phyloP scores from a whole-genome alignment of 192 early-diverging fungal species.

The Linnemannia elongata region DNA sequence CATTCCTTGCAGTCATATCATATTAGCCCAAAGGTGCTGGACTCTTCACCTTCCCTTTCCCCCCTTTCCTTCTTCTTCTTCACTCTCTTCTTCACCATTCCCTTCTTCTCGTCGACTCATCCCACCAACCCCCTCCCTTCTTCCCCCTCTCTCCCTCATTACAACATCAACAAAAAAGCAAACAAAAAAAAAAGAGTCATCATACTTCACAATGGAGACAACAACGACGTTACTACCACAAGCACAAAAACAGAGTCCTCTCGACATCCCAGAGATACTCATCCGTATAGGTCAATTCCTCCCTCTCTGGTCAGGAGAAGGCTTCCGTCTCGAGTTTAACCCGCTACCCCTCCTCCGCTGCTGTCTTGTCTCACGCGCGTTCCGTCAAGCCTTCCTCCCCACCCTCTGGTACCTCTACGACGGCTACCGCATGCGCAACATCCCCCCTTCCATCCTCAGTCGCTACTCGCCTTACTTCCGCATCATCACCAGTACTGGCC shows the following conservation, averaged over 20 bases:
- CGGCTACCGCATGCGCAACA: slow-evolving; percentile 35
- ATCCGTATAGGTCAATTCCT: slow-evolving; percentile 39
- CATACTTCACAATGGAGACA: slow-evolving; percentile 1
- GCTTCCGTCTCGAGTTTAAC: slow-evolving; percentile 25
- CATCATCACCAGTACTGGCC: slow-evolving; percentile 40
- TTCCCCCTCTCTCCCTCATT: background rate
- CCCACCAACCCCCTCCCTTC: background rate
- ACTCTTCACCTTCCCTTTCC: background rate
- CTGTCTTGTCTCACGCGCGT: slow-evolving; percentile 21
- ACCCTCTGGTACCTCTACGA: slow-evolving; percentile 44
- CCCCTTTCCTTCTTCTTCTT: background rate
- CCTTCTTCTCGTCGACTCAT: background rate
- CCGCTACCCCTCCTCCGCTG: slow-evolving; percentile 29
- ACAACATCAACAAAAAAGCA: background rate
- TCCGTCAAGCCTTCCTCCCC: slow-evolving; percentile 14
- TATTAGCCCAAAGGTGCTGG: background rate
- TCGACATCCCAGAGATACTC: slow-evolving; percentile 41
- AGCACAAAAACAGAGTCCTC: background rate
- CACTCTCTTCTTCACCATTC: background rate
- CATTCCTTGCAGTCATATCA: background rate
- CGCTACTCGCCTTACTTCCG: slow-evolving; percentile 36
- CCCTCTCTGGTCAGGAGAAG: slow-evolving; percentile 41
- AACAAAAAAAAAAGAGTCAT: background rate
- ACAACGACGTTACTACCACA: background rate
- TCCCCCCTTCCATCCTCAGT: slow-evolving; percentile 3